These are phyloP conservation scores for Cryptococcus maquisensis DNA, from an alignment of 1,284 basidiomycete species.

Conservation along the genomic window DNA sequence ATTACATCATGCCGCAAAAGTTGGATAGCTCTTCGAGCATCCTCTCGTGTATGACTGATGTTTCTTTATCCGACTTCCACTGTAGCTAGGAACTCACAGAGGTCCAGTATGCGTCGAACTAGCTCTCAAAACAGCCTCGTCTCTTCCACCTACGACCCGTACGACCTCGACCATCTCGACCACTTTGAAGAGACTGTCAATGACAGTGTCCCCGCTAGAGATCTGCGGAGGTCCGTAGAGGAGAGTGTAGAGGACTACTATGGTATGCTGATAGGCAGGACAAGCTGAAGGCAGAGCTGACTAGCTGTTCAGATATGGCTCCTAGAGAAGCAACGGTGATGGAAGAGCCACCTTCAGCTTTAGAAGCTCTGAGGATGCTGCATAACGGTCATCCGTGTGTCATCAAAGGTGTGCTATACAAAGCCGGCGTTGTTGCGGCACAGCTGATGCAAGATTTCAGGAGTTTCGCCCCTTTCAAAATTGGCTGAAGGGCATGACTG, in stretches of 20 bases:
- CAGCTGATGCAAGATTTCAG: constrained; percentile 33
- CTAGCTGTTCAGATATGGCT: background rate
- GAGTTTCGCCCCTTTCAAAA: constrained; percentile 16
- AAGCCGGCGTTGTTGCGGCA: background rate
- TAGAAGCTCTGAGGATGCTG: constrained; percentile 69
- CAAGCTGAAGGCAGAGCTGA: background rate
- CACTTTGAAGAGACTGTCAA: no score
- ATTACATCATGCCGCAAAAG: no score
- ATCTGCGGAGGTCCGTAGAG: no score
- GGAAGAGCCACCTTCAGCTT: constrained; percentile 58
- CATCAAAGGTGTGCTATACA: constrained; percentile 58
- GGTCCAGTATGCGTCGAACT: no score
- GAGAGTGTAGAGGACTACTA: background rate
- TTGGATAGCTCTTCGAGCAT: no score
- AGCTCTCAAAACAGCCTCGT: no score
- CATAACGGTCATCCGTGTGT: constrained; percentile 72
- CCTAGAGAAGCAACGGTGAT: constrained; percentile 51
- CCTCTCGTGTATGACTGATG: no score
- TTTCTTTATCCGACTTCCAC: no score
- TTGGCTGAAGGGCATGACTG: constrained; percentile 19
- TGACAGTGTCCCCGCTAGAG: no score
- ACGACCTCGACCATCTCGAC: no score
- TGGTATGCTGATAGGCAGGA: background rate
- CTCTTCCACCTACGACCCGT: no score
- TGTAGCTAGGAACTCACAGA: no score